Evolutionary conservation across 2,329 filamentous ascomycete species (phyloP).

Genomic region (Neofusicoccum kwambonambiense): DNA sequence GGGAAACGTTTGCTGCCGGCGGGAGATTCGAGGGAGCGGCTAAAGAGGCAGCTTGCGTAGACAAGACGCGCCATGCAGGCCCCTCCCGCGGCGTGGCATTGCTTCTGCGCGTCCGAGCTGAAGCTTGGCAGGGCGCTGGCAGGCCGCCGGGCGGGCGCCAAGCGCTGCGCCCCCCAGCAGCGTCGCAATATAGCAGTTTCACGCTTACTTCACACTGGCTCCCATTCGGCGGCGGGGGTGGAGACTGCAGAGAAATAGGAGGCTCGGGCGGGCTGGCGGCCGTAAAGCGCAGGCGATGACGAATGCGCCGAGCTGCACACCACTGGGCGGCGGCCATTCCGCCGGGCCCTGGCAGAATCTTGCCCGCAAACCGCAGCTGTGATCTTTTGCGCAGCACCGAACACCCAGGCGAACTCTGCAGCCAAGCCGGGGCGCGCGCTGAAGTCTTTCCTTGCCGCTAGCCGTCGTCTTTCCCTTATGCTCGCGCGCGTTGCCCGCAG

Average conservation of each 20-base stretch:
- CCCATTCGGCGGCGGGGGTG: conserved; percentile 2
- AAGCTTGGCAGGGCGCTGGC: not conserved
- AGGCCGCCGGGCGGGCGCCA: not conserved
- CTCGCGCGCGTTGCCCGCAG: conserved; percentile 12
- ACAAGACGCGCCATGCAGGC: conserved; percentile 11
- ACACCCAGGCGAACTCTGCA: not conserved
- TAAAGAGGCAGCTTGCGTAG: conserved; percentile 4
- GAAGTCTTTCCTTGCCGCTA: not conserved
- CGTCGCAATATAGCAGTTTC: conserved; percentile 15
- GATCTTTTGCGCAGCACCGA: not conserved
- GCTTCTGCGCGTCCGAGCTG: not conserved
- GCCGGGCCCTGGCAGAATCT: not conserved
- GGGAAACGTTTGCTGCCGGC: not conserved
- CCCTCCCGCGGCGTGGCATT: conserved; percentile 5
- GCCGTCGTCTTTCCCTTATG: conserved; percentile 14
- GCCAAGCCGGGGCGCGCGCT: not conserved
- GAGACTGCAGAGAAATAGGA: conserved; percentile 1
- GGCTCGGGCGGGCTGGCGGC: not conserved
- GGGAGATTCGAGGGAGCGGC: conserved; percentile 1
- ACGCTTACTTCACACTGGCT: not conserved
- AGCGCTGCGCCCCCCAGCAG: not conserved
- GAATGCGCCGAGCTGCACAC: not conserved
- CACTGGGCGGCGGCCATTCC: not conserved
- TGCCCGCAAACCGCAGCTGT: not conserved
- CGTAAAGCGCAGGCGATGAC: conserved; percentile 1